Evolutionary conservation across 768 basidiomycete species (phyloP), one percentile per base, ranked within the genome.

Genomic region (Boletus tomentosulus): DNA sequence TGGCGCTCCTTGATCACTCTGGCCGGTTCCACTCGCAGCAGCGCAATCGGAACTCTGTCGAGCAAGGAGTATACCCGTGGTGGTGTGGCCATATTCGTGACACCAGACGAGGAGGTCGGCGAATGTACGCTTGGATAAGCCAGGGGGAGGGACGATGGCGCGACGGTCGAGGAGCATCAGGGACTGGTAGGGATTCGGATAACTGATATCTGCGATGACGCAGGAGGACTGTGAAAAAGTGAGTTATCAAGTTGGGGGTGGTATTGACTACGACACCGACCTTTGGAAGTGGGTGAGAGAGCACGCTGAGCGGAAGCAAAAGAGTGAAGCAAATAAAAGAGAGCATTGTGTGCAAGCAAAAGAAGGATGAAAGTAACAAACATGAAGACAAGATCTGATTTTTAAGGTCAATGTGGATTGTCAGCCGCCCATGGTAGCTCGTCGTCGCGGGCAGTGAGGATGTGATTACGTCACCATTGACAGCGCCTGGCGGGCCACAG

Each of bases 21-120:
- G 28, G 28, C 19, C 19, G 19, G 19, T 19, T 19, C 19, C 19
- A 19, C 31, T n/a, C 15, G 42, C 9, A 2, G 51, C 39, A 27
- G 64, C 35, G 31, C 65, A 69, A 12, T 15, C 54, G 6, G 65
- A 34, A 8, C 48, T 54, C 31, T 67, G 66, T 33, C 66, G 66
- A 53, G 66, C 51, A n/a, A 61, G 63, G 15, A 70, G 61, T 2
- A 33, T 24, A 27, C 60, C 48, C 11, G 48, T 16, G 12, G 46
- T 50, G 3, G 61, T 46, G 22, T 57, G 59, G 0, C 51, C 51
- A 19, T 56, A 19, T 35, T 68, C 50, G 30, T 63, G 59, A 19
- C 68, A 67, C 66, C 68, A 70, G 24, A 58, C 8, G 50, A 68
- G 68, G 44, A 67, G 66, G 31, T 68, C 66, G 28, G 48, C 49